Conservation (phyloP, 2,329 filamentous ascomycete genomes). For the Apiospora phragmitis region DNA sequence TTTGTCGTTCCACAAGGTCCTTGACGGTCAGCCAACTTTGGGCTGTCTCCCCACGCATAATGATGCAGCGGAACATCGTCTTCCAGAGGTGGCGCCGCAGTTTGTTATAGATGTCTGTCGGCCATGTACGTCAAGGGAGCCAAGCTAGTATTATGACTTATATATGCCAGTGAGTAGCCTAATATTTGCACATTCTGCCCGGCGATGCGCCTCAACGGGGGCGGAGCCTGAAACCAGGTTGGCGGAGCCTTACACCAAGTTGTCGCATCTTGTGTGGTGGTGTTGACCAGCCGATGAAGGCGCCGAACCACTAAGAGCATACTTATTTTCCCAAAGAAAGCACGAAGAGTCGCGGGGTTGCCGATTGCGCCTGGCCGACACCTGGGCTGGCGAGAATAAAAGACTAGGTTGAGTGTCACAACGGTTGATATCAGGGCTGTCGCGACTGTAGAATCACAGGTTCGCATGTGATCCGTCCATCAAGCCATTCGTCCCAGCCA, state of each 20-base stretch:
- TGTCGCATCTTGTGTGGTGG: neutral
- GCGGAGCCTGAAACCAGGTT: neutral
- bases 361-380: neutral
- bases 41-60: neutral
- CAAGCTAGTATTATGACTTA: neutral
- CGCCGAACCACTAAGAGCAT: neutral
- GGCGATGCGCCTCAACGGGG: neutral
- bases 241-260: neutral
- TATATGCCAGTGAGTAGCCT: neutral
- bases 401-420: neutral
- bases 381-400: neutral
- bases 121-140: neutral
- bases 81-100: neutral
- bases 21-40: neutral
- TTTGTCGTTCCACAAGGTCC: neutral
- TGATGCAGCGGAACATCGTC: neutral
- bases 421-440: neutral
- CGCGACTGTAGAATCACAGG: neutral
- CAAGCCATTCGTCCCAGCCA: neutral
- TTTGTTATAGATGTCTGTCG: neutral
- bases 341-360: neutral
- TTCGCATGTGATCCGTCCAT: neutral
- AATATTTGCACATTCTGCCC: neutral
- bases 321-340: neutral
- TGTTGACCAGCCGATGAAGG: neutral